Evolutionary conservation across 140 eudicot genomes (phyloP), one percentile per base, ranked within the genome.

Genomic region (Erigeron philadelphicus): DNA sequence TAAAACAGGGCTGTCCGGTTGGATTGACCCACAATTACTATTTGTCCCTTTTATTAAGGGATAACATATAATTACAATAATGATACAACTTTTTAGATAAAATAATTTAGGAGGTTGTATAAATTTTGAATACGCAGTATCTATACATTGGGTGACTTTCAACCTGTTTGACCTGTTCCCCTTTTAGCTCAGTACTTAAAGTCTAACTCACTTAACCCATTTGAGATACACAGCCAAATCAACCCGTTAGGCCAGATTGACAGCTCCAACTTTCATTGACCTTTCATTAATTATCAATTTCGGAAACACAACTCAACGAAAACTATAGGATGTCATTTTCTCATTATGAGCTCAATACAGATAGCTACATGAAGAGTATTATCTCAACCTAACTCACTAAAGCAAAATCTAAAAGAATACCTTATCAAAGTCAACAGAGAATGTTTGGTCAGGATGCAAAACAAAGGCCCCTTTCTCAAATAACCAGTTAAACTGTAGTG

Each of bases 401-500:
- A 35, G 11, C 18, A 25, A 16, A 3, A 0, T 31, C 21, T 1
- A 57, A 18, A 70, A 23, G 18, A 12, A 55, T 82, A 89, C 98
- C 98, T 84, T 88, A 72, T 86, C 93, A 76, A 88, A 93, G 81
- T 89, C 83, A 31, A 93, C 95, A 11, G 90, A 82, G 69, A 93
- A 93, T 23, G 81, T 86, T 47, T 85, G 87, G 70, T 81, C 87
- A 15, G 81, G 76, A 73, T 79, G 95, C 79, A 93, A 70, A 73
- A 83, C 74, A 71, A 93, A 83, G 58, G 93, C 95, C 52, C 90
- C 88, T 59, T 89, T 93, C 61, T 93, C 90, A 60, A 81, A 83
- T 66, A 89, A 75, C 87, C 93, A 93, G 67, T 93, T 93, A 69
- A 93, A 93, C 86, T 89, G 98, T 80, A 93, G 81, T 10, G 98